A percentile compares a stretch with the other conserved stretches of the same genome.
Conservation (phyloP, 2,329 filamentous ascomycete species). For the Colletotrichum noveboracense region DNA sequence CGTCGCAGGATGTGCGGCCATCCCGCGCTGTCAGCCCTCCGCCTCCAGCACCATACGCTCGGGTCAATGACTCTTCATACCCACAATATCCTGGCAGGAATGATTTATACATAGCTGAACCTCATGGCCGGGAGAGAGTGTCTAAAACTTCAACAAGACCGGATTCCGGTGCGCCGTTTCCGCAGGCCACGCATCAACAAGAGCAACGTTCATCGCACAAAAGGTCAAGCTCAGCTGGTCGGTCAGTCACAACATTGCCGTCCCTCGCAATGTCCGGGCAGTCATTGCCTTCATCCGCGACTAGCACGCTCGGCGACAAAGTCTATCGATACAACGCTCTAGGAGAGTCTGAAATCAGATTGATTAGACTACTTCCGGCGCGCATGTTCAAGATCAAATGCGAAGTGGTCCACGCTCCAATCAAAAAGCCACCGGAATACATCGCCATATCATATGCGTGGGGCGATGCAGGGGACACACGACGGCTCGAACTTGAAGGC, state of each 20-base stretch:
- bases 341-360: slow-evolving; percentile 1
- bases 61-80: not conserved
- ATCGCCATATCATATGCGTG: slow-evolving; percentile 38
- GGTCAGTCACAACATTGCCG: not conserved
- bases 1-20: not conserved
- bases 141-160: no score
- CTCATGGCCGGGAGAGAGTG: no score
- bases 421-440: slow-evolving; percentile 26
- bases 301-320: not conserved
- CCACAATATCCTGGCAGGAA: no score
- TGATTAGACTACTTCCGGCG: slow-evolving; percentile 22
- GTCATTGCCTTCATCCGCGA: not conserved
- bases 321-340: not conserved
- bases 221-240: not conserved
- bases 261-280: not conserved
- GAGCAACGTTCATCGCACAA: not conserved
- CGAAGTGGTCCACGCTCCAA: slow-evolving; percentile 9
- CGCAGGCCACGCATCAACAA: not conserved
- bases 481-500: slow-evolving; percentile 19
- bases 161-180: not conserved
- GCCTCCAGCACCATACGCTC: not conserved
- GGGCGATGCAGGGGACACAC: slow-evolving; percentile 31
- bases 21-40: not conserved
- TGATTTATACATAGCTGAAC: no score
- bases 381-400: slow-evolving; percentile 20